Evolutionary conservation across 2,329 filamentous ascomycete genomes (phyloP).

Genomic region (Phialophora tarda): DNA sequence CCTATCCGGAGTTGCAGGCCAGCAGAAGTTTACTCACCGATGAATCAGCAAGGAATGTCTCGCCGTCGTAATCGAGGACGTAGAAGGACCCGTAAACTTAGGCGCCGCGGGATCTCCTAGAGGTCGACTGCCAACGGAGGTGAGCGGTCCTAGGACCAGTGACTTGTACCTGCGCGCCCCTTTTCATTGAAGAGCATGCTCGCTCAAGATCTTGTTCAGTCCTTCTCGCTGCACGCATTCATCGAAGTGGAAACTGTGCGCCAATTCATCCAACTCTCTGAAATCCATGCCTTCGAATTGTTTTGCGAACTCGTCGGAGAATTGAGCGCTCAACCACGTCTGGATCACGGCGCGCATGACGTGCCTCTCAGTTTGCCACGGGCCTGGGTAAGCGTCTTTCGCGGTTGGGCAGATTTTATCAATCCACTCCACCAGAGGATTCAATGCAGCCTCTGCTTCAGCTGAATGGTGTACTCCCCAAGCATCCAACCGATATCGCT

Average conservation of each 20-base stretch:
- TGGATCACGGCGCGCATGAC: constrained; percentile 54
- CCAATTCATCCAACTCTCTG: constrained; percentile 61
- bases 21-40: neutral
- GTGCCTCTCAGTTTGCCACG: constrained; percentile 59
- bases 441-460: constrained; percentile 53
- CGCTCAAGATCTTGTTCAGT: constrained; percentile 57
- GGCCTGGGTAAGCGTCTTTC: constrained; percentile 52
- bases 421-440: constrained; percentile 54
- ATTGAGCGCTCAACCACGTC: constrained; percentile 57
- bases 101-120: no score
- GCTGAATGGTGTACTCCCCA: constrained; percentile 56
- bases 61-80: neutral
- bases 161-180: neutral
- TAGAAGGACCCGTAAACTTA: neutral
- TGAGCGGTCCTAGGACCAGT: neutral
- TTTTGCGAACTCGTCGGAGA: constrained; percentile 61
- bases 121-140: neutral
- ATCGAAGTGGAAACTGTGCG: constrained; percentile 60
- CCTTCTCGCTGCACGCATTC: constrained; percentile 59
- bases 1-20: neutral
- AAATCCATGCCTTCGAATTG: constrained; percentile 58
- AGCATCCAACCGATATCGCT: constrained; percentile 59
- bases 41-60: constrained; percentile 10
- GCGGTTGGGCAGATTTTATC: constrained; percentile 52
- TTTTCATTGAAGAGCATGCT: constrained; percentile 46